These are phyloP conservation scores for Pseudogymnoascus sp. DNA, from an alignment of 2,329 filamentous ascomycete species.

Conservation along the genomic window DNA sequence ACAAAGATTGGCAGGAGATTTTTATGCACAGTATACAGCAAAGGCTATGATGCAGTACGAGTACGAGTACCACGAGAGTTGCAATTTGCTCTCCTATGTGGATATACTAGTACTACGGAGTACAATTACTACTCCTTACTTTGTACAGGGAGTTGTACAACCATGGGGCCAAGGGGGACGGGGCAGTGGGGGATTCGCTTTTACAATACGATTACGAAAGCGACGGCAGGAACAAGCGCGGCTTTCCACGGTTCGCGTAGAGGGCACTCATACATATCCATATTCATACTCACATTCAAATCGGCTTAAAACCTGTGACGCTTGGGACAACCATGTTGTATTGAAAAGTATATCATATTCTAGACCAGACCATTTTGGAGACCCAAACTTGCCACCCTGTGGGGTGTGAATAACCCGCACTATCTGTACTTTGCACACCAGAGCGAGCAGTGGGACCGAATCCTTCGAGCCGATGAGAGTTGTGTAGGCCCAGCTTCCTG, in stretches of 20 bases:
- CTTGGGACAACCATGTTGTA: neutral
- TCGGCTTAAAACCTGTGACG: neutral
- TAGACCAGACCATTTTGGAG: neutral
- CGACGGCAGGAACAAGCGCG: neutral
- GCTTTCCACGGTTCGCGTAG: neutral
- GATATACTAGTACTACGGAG: neutral
- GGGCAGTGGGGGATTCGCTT: neutral
- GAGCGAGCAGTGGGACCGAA: neutral
- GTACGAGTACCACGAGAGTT: neutral
- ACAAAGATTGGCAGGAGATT: neutral
- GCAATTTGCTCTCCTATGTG: neutral
- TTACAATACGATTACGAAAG: neutral
- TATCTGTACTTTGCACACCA: neutral
- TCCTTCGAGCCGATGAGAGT: neutral
- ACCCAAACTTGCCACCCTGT: neutral
- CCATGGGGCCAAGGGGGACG: neutral
- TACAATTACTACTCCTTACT: too few relatives aligned
- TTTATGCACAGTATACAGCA: neutral
- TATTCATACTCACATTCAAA: neutral
- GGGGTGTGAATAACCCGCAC: neutral
- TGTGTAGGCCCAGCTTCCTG: neutral
- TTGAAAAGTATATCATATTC: neutral
- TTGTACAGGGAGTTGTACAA: neutral
- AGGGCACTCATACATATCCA: neutral
- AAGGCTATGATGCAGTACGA: neutral